phyloP scores from a whole-genome alignment of 805 yeast genomes.

The Kuraishia hungarica region DNA sequence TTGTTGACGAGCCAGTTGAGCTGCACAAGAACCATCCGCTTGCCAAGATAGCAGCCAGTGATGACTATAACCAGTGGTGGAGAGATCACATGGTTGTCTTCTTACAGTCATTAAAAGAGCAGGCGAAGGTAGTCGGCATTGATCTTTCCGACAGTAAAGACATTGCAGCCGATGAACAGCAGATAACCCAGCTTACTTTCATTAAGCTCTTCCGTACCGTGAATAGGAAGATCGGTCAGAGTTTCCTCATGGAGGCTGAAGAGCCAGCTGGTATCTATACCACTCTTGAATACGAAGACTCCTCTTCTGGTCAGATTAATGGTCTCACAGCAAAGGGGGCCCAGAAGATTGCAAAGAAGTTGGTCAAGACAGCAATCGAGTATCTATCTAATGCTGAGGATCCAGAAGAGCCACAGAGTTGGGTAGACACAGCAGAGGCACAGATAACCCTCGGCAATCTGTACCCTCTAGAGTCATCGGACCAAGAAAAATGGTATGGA shows the following conservation, averaged over 20 bases:
- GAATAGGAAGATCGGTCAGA: conserved; percentile 49
- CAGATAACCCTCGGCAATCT: conserved; percentile 72
- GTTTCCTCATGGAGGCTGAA: conserved; percentile 59
- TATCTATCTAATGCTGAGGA: conserved; percentile 53
- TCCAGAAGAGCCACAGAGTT: conserved; percentile 67
- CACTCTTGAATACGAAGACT: conserved; percentile 39
- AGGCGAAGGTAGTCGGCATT: neutral
- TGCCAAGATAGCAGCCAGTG: conserved; percentile 26
- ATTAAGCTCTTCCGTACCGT: conserved; percentile 27
- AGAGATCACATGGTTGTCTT: conserved; percentile 31
- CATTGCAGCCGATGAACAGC: neutral
- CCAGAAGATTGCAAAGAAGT: conserved; percentile 36
- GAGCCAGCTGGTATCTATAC: conserved; percentile 47
- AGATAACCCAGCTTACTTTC: conserved; percentile 5
- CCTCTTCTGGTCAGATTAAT: conserved; percentile 17
- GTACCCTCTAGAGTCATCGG: conserved; percentile 51
- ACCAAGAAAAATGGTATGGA: conserved; percentile 58
- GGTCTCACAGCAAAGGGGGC: conserved; percentile 35
- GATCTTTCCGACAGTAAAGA: neutral
- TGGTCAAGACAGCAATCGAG: conserved; percentile 44
- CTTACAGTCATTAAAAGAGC: conserved; percentile 22
- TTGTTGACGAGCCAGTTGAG: conserved; percentile 22
- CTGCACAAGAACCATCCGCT: conserved; percentile 50
- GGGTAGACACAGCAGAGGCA: conserved; percentile 86
- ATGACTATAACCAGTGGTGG: conserved; percentile 47